Evolutionary conservation across 2,329 filamentous ascomycete genomes (phyloP), one percentile per base, ranked within the genome.

Genomic region (Colletotrichum sp.): DNA sequence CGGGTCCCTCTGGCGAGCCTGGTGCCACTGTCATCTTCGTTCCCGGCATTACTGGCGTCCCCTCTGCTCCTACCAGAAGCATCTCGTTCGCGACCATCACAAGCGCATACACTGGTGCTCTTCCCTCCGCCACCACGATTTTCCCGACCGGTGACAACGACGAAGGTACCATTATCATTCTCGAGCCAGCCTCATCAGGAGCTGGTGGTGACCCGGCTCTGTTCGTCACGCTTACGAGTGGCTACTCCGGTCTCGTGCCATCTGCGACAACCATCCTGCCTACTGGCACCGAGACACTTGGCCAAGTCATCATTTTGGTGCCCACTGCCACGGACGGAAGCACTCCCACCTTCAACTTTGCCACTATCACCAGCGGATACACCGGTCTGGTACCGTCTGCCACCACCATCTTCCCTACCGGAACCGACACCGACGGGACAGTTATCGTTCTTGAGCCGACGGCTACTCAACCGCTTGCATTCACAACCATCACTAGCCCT

Each of bases 61-160:
- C 44, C 6, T 52, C 15, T 24, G 34, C 32, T 7, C 8, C 66
- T 15, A 63, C 66, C 30, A 34, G 71, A 30, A 64, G 39, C 36
- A 44, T 74, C 59, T 74, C 71, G 15, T 70, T 74, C 44, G 71
- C 36, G 16, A 73, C 71, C 22, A 34, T 69, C 39, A 73, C 71
- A 4, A 69, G 66, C 22, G 44, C 32, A 16, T 70, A 70, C 57
- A 70, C 28, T 16, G 71, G 71, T 22, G 15, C 32, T 28, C n/a
- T 73, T 22, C 65, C 71, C 5, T 69, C 71, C 15, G 22, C 22
- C 4, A 72, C 71, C 6, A 72, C 71, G 5, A 13, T 72, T 5
- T 32, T 69, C 64, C 71, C 71, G 26, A 69, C 64, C 2, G 71
- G 55, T 4, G 22, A 59, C 2, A 36, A 69, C 4, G 28, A 55